These are phyloP conservation scores for Sporobolomyces roseus DNA, from an alignment of 768 basidiomycete genomes.

Conservation along the genomic window DNA sequence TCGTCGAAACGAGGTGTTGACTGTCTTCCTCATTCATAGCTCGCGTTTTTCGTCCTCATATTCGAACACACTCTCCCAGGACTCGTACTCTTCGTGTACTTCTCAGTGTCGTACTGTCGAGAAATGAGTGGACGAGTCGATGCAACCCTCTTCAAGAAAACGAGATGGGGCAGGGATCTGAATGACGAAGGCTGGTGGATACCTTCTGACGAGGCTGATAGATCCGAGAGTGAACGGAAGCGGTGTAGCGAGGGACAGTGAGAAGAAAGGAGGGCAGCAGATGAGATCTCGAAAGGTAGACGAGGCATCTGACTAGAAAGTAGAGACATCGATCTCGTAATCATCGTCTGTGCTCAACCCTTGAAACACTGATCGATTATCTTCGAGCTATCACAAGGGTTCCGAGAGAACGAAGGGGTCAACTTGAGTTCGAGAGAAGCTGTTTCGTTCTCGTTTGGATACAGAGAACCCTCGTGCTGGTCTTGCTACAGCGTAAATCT, in stretches of 20 bases:
- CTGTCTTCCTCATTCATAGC: background rate
- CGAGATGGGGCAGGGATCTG: conserved; percentile 1
- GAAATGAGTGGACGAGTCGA: background rate
- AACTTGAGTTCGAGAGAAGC: too few relatives aligned
- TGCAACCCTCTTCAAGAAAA: background rate
- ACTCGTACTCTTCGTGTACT: background rate
- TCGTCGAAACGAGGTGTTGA: background rate
- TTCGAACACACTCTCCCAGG: conserved; percentile 3
- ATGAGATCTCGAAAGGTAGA: background rate
- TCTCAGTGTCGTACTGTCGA: conserved; percentile 1
- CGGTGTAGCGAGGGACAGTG: background rate
- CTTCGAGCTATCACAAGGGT: too few relatives aligned
- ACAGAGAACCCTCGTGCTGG: too few relatives aligned
- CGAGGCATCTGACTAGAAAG: background rate
- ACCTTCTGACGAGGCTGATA: conserved; percentile 6
- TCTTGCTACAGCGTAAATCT: too few relatives aligned
- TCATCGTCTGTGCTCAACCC: too few relatives aligned
- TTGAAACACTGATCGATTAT: too few relatives aligned
- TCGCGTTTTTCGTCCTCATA: conserved; percentile 2
- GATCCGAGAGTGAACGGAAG: background rate
- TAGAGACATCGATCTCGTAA: too few relatives aligned
- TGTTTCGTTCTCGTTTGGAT: too few relatives aligned
- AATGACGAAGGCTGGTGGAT: conserved; percentile 11
- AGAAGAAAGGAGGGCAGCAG: background rate
- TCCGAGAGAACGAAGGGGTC: too few relatives aligned